A percentile compares a stretch with the other conserved stretches of the same genome.
Conservation (phyloP, 768 basidiomycete genomes). For the Trametes gibbosa region DNA sequence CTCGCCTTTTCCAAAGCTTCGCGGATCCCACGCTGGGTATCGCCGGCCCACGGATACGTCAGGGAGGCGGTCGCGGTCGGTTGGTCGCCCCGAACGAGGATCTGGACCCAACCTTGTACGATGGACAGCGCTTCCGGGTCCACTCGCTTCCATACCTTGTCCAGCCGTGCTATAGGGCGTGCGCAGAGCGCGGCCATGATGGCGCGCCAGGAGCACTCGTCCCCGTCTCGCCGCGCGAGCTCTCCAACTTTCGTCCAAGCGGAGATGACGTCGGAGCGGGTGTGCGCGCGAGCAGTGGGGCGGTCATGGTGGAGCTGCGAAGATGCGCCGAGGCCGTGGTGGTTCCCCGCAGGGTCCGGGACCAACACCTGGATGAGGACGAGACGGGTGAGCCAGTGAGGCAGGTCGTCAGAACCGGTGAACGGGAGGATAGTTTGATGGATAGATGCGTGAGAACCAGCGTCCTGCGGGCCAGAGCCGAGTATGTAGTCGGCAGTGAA, state of each 20-base stretch:
- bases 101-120: conserved; percentile 68
- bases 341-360: conserved; percentile 44
- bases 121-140: conserved; percentile 54
- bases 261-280: conserved; percentile 68
- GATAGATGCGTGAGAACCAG: background rate
- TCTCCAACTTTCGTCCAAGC: conserved; percentile 76
- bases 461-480: conserved; percentile 27
- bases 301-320: conserved; percentile 33
- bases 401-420: conserved; percentile 66
- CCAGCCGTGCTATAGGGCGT: conserved; percentile 69
- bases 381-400: conserved; percentile 80
- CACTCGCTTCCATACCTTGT: conserved; percentile 78
- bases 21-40: conserved; percentile 44
- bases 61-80: conserved; percentile 43
- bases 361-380: conserved; percentile 70
- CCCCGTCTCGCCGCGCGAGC: conserved; percentile 65
- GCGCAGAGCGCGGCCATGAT: conserved; percentile 70
- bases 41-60: conserved; percentile 70
- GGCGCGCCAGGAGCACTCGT: conserved; percentile 79
- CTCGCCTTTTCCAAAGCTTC: conserved; percentile 47
- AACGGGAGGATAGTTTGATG: conserved; percentile 35
- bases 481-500: conserved; percentile 47
- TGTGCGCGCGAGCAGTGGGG: conserved; percentile 57
- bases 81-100: conserved; percentile 34
- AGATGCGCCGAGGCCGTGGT: conserved; percentile 28